phyloP scores from a whole-genome alignment of 352 stramenopile species.

The Pythium monospermum region DNA sequence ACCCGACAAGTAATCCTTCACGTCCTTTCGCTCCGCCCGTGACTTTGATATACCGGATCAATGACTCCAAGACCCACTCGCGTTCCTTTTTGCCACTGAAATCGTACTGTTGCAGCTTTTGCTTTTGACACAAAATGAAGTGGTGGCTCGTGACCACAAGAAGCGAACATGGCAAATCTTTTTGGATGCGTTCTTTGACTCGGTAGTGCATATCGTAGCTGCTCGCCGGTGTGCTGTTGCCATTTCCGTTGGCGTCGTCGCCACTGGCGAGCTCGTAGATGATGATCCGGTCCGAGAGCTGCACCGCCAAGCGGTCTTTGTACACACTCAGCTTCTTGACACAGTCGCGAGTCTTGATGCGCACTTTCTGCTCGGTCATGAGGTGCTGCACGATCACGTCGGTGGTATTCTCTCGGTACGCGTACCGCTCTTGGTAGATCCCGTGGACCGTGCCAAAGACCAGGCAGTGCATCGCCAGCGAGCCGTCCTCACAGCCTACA shows the following conservation, averaged over 20 bases:
- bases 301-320: constrained; percentile 88
- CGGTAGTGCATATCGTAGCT: constrained; percentile 93
- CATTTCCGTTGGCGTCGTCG: constrained; percentile 32
- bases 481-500: constrained; percentile 84
- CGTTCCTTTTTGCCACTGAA: constrained; percentile 85
- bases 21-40: constrained; percentile 83
- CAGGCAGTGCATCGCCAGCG: constrained; percentile 81
- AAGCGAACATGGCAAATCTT: constrained; percentile 80
- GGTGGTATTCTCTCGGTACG: constrained; percentile 92
- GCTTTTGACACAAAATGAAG: constrained; percentile 91
- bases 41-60: constrained; percentile 91
- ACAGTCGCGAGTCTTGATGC: constrained; percentile 93
- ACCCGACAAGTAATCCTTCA: constrained; percentile 89
- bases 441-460: constrained; percentile 90
- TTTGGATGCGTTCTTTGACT: constrained; percentile 85
- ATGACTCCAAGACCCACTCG: constrained; percentile 82
- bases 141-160: constrained; percentile 89
- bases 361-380: constrained; percentile 93
- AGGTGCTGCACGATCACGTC: constrained; percentile 95
- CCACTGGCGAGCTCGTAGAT: constrained; percentile 92
- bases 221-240: constrained; percentile 21
- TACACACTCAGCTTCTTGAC: constrained; percentile 94
- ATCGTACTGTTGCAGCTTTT: constrained; percentile 91
- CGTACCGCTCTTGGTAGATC: constrained; percentile 92
- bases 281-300: constrained; percentile 92